Conservation (phyloP, 2,329 filamentous ascomycete species). For the Hymenoscyphus repandus region DNA sequence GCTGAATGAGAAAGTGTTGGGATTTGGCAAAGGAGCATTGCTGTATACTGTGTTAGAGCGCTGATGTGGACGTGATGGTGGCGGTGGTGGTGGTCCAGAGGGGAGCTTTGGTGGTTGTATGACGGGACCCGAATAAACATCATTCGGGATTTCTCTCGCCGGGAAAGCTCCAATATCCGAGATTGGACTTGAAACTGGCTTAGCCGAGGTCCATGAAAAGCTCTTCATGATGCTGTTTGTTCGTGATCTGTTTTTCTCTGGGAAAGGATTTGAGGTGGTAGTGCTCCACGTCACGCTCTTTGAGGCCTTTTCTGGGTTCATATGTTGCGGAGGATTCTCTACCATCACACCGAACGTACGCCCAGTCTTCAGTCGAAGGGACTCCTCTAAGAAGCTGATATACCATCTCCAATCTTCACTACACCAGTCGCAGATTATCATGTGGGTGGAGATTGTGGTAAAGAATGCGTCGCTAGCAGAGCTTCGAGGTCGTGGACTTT, state of each 20-base stretch:
- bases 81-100: neutral
- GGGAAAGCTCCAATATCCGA: too few relatives aligned
- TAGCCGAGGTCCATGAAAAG: neutral
- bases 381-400: slow-evolving; percentile 32
- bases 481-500: neutral
- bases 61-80: neutral
- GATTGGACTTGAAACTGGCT: neutral
- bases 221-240: neutral
- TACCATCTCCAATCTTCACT: slow-evolving; percentile 37
- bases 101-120: neutral
- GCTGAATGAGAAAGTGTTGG: slow-evolving; percentile 24
- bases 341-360: neutral
- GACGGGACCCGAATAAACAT: too few relatives aligned
- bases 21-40: neutral
- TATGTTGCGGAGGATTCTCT: neutral
- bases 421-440: slow-evolving; percentile 33
- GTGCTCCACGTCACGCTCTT: neutral
- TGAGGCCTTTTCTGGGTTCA: neutral
- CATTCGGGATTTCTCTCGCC: too few relatives aligned
- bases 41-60: neutral
- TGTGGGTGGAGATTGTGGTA: slow-evolving; percentile 29
- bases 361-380: slow-evolving; percentile 18
- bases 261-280: neutral
- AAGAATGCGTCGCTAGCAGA: neutral
- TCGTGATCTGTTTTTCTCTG: neutral